These are phyloP conservation scores for Aspergillus cristatus DNA, from an alignment of 495 filamentous ascomycete genomes.

Conservation along the genomic window DNA sequence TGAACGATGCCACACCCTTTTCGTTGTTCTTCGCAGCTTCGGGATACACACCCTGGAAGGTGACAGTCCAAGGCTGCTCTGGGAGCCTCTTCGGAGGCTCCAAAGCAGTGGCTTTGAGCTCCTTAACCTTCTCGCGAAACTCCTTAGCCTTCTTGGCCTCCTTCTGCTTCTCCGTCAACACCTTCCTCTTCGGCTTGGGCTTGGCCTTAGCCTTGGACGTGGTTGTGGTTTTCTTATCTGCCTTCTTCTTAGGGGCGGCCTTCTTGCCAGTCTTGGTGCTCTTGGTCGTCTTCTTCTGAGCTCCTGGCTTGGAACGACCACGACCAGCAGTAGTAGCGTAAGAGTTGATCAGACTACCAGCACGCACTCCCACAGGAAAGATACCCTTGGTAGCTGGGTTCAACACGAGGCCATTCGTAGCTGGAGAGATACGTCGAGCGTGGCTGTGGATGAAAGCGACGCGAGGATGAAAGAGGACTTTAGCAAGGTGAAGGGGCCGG, in stretches of 20 bases:
- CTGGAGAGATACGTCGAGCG: conserved; percentile 18
- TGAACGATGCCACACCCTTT: conserved; percentile 6
- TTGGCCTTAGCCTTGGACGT: conserved; percentile 1
- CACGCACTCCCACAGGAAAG: conserved; percentile 2
- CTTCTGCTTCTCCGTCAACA: conserved; percentile 23
- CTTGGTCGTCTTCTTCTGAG: conserved; percentile 11
- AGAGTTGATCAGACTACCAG: conserved; percentile 7
- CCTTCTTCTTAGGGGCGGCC: conserved; percentile 3
- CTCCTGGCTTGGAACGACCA: conserved; percentile 15
- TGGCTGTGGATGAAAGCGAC: conserved; percentile 20
- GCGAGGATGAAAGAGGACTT: conserved; percentile 19
- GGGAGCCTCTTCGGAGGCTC: conserved; percentile 19
- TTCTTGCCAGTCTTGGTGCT: conserved; percentile 7
- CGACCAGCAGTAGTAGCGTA: conserved; percentile 22
- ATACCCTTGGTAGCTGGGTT: conserved; percentile 4
- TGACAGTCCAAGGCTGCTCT: conserved; percentile 11
- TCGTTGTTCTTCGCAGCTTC: conserved; percentile 3
- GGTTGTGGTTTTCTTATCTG: conserved; percentile 2
- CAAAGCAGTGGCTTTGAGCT: conserved; percentile 22
- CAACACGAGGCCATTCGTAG: conserved; percentile 5
- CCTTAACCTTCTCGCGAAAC: conserved; percentile 6
- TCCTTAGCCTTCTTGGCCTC: conserved; percentile 3
- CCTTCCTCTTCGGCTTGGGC: conserved; percentile 11
- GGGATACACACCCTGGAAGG: conserved; percentile 12
- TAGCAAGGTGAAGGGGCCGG: conserved; percentile 18